phyloP scores from a whole-genome alignment of 2,329 filamentous ascomycete species.

The Mycosphaerella arachidis region DNA sequence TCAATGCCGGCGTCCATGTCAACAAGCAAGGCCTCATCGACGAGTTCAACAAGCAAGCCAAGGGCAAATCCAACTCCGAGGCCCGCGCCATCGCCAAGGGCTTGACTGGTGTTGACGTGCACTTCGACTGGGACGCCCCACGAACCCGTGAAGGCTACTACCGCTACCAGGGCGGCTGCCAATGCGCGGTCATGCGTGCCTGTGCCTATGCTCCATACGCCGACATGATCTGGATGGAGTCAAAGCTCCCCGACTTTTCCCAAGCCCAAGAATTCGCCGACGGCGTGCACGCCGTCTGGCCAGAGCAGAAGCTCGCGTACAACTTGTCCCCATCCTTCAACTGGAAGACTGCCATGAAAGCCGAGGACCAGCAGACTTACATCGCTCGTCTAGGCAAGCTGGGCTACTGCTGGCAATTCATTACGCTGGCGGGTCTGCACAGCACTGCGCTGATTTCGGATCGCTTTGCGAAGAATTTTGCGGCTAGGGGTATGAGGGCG shows the following conservation, averaged over 20 bases:
- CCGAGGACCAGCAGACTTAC: constrained; percentile 92
- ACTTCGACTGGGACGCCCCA: constrained; percentile 94
- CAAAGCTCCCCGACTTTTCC: constrained; percentile 83
- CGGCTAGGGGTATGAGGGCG: constrained; percentile 73
- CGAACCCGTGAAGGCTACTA: constrained; percentile 94
- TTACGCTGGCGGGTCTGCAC: constrained; percentile 96
- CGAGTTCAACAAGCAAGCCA: constrained; percentile 62
- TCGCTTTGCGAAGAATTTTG: constrained; percentile 79
- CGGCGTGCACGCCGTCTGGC: constrained; percentile 90
- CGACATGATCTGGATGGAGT: constrained; percentile 99
- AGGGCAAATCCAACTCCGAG: constrained; percentile 83
- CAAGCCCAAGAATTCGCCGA: constrained; percentile 92
- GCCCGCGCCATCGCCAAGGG: constrained; percentile 72
- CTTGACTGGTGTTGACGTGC: constrained; percentile 73
- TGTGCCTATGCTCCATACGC: constrained; percentile 89
- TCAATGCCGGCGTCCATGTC: constrained; percentile 62
- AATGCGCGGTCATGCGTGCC: constrained; percentile 86
- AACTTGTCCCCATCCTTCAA: constrained; percentile 99
- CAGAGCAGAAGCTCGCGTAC: constrained; percentile 97
- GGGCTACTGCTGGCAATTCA: constrained; percentile 99
- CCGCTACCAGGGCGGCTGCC: constrained; percentile 83
- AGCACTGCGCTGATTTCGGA: constrained; percentile 90
- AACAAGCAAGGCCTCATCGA: constrained; percentile 66
- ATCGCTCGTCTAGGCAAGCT: constrained; percentile 80
- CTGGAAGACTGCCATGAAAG: constrained; percentile 96